Percentiles rank a stretch among this genome's conserved stretches.
phyloP scores from a whole-genome alignment of 1,284 basidiomycete genomes.

The Xanthoconium separans region DNA sequence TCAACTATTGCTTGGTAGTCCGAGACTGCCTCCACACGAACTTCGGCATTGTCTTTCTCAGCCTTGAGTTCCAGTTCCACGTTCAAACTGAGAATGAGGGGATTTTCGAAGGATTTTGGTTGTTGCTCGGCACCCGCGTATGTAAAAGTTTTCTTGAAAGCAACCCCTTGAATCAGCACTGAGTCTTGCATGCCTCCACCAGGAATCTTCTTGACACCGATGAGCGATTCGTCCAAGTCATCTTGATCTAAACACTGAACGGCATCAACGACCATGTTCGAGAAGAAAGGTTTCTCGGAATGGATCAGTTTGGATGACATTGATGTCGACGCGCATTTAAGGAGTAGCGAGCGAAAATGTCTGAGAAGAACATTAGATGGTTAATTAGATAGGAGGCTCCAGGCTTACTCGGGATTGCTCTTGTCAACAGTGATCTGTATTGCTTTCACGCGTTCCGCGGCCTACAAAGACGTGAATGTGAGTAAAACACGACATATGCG shows the following conservation, averaged over 20 bases:
- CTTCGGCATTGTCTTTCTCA: constrained; percentile 99
- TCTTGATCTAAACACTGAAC: constrained; percentile 91
- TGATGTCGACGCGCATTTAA: constrained; percentile 97
- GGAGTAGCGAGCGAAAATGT: constrained; percentile 88
- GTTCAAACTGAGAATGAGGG: constrained; percentile 92
- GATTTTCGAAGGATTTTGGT: constrained; percentile 90
- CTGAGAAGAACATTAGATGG: constrained; percentile 41
- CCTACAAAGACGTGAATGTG: constrained; percentile 46
- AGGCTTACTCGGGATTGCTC: constrained; percentile 80
- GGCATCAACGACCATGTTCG: constrained; percentile 98
- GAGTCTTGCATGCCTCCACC: constrained; percentile 99
- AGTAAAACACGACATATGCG: constrained; percentile 5
- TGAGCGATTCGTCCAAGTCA: constrained; percentile 94
- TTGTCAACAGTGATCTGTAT: constrained; percentile 92
- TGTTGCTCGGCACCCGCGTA: constrained; percentile 99
- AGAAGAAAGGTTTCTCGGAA: constrained; percentile 98
- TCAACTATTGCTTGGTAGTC: constrained; percentile 99
- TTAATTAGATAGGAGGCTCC: constrained; percentile 3
- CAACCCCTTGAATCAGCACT: constrained; percentile 83
- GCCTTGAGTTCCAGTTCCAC: constrained; percentile 99
- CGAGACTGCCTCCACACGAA: constrained; percentile 93
- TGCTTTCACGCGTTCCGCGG: constrained; percentile 84
- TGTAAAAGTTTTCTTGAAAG: constrained; percentile 99
- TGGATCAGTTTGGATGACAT: constrained; percentile 99
- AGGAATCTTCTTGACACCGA: constrained; percentile 99